Evolutionary conservation across 2,329 filamentous ascomycete species (phyloP), one percentile per base, ranked within the genome.

Genomic region (Pleurostoma richardsiae): DNA sequence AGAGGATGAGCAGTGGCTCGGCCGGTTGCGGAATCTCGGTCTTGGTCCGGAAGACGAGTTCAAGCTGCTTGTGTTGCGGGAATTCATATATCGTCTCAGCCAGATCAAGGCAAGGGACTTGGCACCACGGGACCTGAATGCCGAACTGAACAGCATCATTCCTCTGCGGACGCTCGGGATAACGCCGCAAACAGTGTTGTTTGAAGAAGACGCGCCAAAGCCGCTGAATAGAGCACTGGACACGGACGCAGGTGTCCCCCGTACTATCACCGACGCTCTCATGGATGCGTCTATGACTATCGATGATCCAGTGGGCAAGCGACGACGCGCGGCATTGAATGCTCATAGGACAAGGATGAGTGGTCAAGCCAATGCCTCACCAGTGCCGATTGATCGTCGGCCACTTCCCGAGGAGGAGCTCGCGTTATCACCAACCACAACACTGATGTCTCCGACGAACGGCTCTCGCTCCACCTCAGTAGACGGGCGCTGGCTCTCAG

Each of bases 1-100:
- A 6, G 92, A 97, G 63, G 94, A 99, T 60, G 90, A 96, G 52
- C 82, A 90, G 55, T 97, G 94, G 91, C 72, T 99, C n/a, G 75
- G 80, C 10, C 86, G 90, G 53, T 69, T 99, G 42, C 82, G 88
- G 43, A 95, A 89, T 53, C 81, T 95, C 39, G 94, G 94, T 0
- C 82, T 99, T 72, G 72, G 76, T 1, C 60, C 75, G 1, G 91
- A 96, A 40, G 92, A 99, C 55, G 94, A 99, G 54, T 81, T 87
- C 60, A 97, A 99, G 64, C 70, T 99, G 3, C 71, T 97, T 33
- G 87, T 85, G 4, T 73, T 99, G 8, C 78, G 88, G 48, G 91
- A 96, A 60, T 97, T 95, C 58, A 88, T 99, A 39, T 96, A 89
- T 88, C 83, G 88, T 38, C 77, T 94, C 6, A 87, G 87, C 43